These are phyloP conservation scores for Crataegus laevigata DNA, from an alignment of 306 rosid species.

Conservation along the genomic window DNA sequence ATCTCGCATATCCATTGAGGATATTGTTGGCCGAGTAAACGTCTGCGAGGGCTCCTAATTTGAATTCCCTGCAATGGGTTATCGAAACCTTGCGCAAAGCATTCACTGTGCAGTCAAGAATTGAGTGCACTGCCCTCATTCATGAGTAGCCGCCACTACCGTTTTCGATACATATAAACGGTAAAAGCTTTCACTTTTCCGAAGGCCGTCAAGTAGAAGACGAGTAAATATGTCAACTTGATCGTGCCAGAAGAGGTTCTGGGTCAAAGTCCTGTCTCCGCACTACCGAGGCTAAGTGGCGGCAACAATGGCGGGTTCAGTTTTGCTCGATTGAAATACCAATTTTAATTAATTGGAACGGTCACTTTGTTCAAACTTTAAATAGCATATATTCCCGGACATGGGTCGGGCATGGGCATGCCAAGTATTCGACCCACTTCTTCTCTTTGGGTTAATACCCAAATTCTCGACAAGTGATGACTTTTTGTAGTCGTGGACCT, in stretches of 20 bases:
- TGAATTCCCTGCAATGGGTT: conserved; percentile 51
- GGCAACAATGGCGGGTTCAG: background rate
- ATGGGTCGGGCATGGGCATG: background rate
- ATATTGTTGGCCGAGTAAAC: conserved; percentile 57
- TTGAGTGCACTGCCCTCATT: conserved; percentile 48
- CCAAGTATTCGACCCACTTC: background rate
- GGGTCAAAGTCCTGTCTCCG: background rate
- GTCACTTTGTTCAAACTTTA: background rate
- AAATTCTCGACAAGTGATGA: no score
- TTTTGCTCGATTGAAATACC: background rate
- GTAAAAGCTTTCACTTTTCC: background rate
- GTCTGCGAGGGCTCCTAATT: conserved; percentile 40
- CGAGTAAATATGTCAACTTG: background rate
- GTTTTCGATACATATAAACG: background rate
- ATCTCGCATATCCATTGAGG: conserved; percentile 33
- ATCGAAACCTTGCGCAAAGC: conserved; percentile 28
- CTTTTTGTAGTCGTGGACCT: no score
- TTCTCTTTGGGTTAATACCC: no score
- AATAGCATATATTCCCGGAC: background rate
- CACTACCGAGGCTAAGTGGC: background rate
- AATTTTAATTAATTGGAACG: background rate
- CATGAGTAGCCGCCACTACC: conserved; percentile 9
- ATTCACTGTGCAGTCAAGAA: conserved; percentile 19
- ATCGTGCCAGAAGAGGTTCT: background rate
- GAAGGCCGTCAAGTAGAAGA: background rate